Evolutionary conservation across 352 stramenopile genomes (phyloP).

Genomic region (Blastocystis sp.): DNA sequence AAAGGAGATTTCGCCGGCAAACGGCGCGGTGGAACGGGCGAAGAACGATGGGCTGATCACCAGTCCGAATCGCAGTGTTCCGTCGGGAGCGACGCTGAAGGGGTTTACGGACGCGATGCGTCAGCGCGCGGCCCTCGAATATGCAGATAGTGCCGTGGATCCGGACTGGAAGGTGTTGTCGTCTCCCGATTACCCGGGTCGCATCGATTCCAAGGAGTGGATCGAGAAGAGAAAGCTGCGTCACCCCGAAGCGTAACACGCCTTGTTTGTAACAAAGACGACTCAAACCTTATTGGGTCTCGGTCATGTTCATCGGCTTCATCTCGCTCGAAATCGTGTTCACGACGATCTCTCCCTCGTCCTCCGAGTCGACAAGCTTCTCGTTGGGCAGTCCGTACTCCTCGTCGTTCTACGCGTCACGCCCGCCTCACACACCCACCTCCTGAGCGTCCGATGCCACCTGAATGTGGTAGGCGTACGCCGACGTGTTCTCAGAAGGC

Average conservation of each 20-base stretch:
- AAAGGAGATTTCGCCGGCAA: slow-evolving; percentile 32
- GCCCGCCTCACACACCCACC: not conserved
- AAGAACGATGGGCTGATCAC: slow-evolving; percentile 28
- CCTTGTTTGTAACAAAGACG: slow-evolving; percentile 28
- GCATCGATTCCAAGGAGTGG: slow-evolving; percentile 70
- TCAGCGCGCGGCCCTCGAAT: slow-evolving; percentile 17
- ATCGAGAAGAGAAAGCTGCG: slow-evolving; percentile 73
- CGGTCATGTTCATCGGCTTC: slow-evolving; percentile 72
- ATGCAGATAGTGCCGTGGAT: slow-evolving; percentile 46
- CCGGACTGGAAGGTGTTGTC: slow-evolving; percentile 66
- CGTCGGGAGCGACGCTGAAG: not conserved
- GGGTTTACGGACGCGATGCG: slow-evolving; percentile 38
- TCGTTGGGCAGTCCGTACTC: slow-evolving; percentile 70
- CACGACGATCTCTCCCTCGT: slow-evolving; percentile 49
- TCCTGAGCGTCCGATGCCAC: slow-evolving; percentile 34
- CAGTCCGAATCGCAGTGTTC: slow-evolving; percentile 9
- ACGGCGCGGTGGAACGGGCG: not conserved
- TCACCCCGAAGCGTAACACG: slow-evolving; percentile 11
- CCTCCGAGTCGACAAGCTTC: slow-evolving; percentile 47
- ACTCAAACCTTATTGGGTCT: slow-evolving; percentile 1
- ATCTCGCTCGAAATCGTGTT: slow-evolving; percentile 65
- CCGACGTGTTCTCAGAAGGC: slow-evolving; percentile 69
- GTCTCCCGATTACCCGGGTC: slow-evolving; percentile 69
- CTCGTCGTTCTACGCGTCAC: slow-evolving; percentile 62
- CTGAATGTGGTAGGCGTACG: slow-evolving; percentile 71